phyloP scores from a whole-genome alignment of 2,329 filamentous ascomycete genomes.

The Atkinsonella hypoxylon region DNA sequence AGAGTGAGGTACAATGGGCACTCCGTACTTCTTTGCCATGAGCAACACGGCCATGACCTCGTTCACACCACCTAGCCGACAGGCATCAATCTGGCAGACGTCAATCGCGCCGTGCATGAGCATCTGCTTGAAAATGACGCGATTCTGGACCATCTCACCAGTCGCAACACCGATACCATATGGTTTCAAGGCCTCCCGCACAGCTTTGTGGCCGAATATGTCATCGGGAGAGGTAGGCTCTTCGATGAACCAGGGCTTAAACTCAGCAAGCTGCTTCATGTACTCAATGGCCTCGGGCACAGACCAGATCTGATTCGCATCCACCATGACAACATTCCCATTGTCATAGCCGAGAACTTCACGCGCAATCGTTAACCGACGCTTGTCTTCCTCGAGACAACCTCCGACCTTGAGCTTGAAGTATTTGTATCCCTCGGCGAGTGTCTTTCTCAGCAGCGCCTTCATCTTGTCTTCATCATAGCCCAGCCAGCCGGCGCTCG shows the following conservation, averaged over 20 bases:
- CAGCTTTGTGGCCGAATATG: constrained; percentile 75
- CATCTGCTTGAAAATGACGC: constrained; percentile 88
- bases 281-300: constrained; percentile 81
- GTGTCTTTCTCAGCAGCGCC: constrained; percentile 58
- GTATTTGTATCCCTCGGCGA: constrained; percentile 65
- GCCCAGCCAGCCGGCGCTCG: constrained; percentile 82
- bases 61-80: constrained; percentile 80
- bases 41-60: constrained; percentile 84
- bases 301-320: constrained; percentile 88
- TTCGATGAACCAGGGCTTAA: constrained; percentile 89
- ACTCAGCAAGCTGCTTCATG: constrained; percentile 72
- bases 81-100: constrained; percentile 82
- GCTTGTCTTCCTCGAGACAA: constrained; percentile 57
- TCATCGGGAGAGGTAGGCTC: constrained; percentile 88
- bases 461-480: constrained; percentile 84
- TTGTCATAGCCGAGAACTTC: constrained; percentile 72
- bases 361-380: constrained; percentile 60
- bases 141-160: constrained; percentile 92
- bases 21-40: constrained; percentile 65
- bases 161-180: constrained; percentile 75
- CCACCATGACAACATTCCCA: constrained; percentile 81
- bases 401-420: constrained; percentile 88
- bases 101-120: constrained; percentile 71
- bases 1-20: constrained; percentile 81
- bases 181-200: constrained; percentile 66